Base-by-base conservation (phyloP, 2,329 filamentous ascomycete genomes). In the Amylocarpus encephaloides region DNA sequence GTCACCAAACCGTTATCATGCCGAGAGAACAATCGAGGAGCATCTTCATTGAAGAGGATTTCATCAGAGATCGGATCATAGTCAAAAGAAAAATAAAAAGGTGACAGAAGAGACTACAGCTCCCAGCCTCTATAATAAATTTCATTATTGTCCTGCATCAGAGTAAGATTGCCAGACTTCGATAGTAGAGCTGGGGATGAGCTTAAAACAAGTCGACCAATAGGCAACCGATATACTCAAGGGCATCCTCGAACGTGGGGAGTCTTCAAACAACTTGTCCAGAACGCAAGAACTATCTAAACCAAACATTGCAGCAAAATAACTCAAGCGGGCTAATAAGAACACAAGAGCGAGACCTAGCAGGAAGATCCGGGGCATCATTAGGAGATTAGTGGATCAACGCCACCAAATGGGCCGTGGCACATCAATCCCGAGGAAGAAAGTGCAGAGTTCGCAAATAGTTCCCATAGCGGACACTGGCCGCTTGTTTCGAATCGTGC, bases 201-300 rank as follows among this genome's bases (percentile, higher is more conserved):
- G 22, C 22, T 26, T 26, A 7, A 26, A 26, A 26, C 22, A 26
- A 26, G 22, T 4, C 22, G 4, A 7, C 22, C 22, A 26, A 26
- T 26, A 26, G 7, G 22, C 4, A 26, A 26, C 22, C 7, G 22
- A 26, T 26, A 4, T 7, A 4, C 15, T 11, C 19, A 5, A 35
- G 30, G 15, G 32, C 12, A 41, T 32, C 53, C 50, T 26, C 50
- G 52, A 55, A 53, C 12, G 10, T n/a, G 56, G 39, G 54, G 40
- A 48, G 57, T 56, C 55, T 46, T 59, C 59, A 59, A 61, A 59
- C 55, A 52, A 18, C 43, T 43, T 43, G 33, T 39, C 43, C 47
- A 44, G 48, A 48, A 53, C 26, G 46, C 38, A 36, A 30, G 33
- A 7, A 7, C 22, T 26, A 49, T 34, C 49, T 30, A 34, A 30